Conservation (phyloP, 495 filamentous ascomycete genomes). For the Lepraria neglecta region DNA sequence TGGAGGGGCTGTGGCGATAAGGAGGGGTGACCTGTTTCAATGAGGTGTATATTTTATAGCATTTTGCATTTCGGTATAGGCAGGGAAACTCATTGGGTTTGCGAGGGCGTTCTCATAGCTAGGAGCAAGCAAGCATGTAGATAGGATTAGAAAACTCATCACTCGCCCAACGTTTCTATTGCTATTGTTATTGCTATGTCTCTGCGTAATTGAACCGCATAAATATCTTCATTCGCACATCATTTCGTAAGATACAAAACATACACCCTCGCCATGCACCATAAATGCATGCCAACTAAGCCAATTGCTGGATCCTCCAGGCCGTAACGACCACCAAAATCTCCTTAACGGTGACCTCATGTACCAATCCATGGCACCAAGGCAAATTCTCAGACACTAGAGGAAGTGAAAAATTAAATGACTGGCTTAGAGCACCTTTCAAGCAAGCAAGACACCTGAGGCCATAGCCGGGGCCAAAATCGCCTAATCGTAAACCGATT, state of each 20-base stretch:
- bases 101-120: neutral
- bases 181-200: too few relatives aligned
- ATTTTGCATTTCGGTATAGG: neutral
- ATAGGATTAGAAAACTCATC: neutral
- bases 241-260: too few relatives aligned
- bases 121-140: constrained; percentile 2
- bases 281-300: too few relatives aligned
- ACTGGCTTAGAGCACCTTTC: neutral
- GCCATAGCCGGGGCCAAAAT: neutral
- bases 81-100: neutral
- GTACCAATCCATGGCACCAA: neutral
- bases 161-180: neutral
- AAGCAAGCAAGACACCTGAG: neutral
- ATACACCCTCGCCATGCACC: too few relatives aligned
- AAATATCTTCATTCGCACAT: too few relatives aligned
- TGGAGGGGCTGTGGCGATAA: constrained; percentile 15
- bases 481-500: neutral
- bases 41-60: neutral
- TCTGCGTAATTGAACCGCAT: too few relatives aligned
- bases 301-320: too few relatives aligned
- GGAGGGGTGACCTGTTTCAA: neutral
- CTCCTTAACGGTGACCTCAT: neutral
- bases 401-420: neutral
- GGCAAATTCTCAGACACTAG: neutral
- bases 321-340: neutral